phyloP scores from a whole-genome alignment of 2,329 filamentous ascomycete genomes.

The Alternaria burnsii region DNA sequence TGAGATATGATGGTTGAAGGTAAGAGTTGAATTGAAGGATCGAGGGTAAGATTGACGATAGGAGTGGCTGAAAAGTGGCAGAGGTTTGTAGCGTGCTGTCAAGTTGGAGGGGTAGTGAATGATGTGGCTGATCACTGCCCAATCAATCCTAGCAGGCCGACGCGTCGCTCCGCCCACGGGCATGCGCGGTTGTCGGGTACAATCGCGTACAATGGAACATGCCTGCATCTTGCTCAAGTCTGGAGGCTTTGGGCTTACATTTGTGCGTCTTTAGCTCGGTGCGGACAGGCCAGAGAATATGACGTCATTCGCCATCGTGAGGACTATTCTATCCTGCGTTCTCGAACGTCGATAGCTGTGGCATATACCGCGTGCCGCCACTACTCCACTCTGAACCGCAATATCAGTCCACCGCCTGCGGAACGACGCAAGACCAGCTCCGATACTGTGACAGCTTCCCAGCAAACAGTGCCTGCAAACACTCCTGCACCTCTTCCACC shows the following conservation, averaged over 20 bases:
- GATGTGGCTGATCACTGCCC: constrained; percentile 23
- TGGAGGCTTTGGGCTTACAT: neutral
- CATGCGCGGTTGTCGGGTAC: constrained; percentile 1
- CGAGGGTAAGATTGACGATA: neutral
- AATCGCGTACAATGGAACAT: neutral
- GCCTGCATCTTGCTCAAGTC: neutral
- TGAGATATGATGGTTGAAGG: neutral
- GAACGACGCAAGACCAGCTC: constrained; percentile 31
- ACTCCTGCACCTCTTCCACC: constrained; percentile 10
- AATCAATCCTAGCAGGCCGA: constrained; percentile 19
- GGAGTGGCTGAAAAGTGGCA: constrained; percentile 4
- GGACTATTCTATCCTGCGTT: neutral
- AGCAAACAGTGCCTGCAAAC: neutral
- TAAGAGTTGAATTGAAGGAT: neutral
- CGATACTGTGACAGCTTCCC: neutral
- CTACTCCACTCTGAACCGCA: constrained; percentile 24
- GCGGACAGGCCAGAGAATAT: neutral
- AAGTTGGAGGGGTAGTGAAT: constrained; percentile 36
- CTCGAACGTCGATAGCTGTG: neutral
- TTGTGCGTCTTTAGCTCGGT: neutral
- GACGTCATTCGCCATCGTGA: constrained; percentile 10
- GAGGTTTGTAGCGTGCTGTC: neutral
- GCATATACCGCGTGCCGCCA: neutral
- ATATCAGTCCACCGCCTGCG: constrained; percentile 37
- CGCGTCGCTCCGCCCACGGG: constrained; percentile 14